Conservation (phyloP, 768 basidiomycete genomes). For the Gloeopeniophorella convolvens region DNA sequence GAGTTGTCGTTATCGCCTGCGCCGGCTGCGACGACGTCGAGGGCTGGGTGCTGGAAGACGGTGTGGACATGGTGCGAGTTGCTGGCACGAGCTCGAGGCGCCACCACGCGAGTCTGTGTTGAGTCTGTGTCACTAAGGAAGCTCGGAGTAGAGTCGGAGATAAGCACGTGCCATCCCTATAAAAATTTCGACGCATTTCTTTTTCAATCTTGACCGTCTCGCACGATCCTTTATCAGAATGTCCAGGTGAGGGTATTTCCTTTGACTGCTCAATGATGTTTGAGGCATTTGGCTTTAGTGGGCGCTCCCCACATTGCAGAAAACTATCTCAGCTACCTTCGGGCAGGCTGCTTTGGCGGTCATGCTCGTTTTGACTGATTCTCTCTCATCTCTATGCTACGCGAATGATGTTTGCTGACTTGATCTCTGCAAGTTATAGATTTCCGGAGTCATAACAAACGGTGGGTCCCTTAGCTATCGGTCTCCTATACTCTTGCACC, state of each 20-base stretch:
- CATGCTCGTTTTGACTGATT: slow-evolving; percentile 43
- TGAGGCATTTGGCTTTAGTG: slow-evolving; percentile 95
- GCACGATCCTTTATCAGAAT: background rate
- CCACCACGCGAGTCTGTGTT: too few relatives aligned
- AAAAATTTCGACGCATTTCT: background rate
- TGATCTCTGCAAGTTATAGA: too few relatives aligned
- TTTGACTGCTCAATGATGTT: slow-evolving; percentile 52
- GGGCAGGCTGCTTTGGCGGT: slow-evolving; percentile 42
- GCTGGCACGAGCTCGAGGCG: background rate
- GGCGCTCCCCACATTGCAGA: slow-evolving; percentile 68
- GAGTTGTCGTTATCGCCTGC: slow-evolving; percentile 13
- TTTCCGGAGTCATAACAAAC: too few relatives aligned
- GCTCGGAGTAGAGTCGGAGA: too few relatives aligned
- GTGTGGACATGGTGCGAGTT: slow-evolving; percentile 15
- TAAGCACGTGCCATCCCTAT: background rate
- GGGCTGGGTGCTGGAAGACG: slow-evolving; percentile 15
- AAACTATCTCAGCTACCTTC: slow-evolving; percentile 90
- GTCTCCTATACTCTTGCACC: too few relatives aligned
- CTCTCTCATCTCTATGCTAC: background rate
- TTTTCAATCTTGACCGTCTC: too few relatives aligned
- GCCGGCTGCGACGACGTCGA: slow-evolving; percentile 18
- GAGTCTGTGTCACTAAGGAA: too few relatives aligned
- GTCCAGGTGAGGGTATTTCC: slow-evolving; percentile 24
- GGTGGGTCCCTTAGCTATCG: too few relatives aligned
- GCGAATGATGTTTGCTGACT: background rate